A percentile compares a stretch with the other conserved stretches of the same genome.
These are phyloP conservation scores for Haematococcus lacustris DNA, from an alignment of 139 green algal species.

Conservation along the genomic window DNA sequence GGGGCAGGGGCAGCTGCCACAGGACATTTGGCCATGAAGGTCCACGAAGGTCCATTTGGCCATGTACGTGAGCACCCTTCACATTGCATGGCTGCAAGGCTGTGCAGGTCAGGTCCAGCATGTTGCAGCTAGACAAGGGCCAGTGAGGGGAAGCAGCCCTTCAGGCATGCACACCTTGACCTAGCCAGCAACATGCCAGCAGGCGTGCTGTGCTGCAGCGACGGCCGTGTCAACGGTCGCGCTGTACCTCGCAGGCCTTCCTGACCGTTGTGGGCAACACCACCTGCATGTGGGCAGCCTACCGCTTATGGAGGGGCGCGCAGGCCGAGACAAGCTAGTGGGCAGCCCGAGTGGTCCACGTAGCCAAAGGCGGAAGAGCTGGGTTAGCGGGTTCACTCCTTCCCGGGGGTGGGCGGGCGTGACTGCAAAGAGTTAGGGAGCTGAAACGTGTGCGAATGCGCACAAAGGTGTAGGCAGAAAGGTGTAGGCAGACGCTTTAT, in stretches of 20 bases:
- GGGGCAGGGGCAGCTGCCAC: too few species aligned
- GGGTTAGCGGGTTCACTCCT: too few species aligned
- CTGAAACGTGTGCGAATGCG: too few species aligned
- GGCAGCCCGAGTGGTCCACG: background rate
- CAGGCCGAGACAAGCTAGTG: conserved; percentile 20
- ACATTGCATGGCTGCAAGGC: background rate
- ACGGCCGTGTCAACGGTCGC: conserved; percentile 21
- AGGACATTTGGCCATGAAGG: too few species aligned
- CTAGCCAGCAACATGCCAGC: too few species aligned
- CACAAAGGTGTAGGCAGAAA: too few species aligned
- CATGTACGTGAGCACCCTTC: background rate
- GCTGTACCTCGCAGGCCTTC: conserved; percentile 43
- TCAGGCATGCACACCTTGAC: background rate
- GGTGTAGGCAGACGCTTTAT: too few species aligned
- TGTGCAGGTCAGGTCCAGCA: background rate
- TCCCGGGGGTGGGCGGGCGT: too few species aligned
- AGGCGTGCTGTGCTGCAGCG: too few species aligned
- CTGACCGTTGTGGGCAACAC: conserved; percentile 75
- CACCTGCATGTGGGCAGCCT: conserved; percentile 71
- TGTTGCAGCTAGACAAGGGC: background rate
- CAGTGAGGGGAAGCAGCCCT: background rate
- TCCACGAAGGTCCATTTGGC: too few species aligned
- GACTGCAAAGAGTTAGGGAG: too few species aligned
- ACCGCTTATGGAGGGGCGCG: conserved; percentile 58
- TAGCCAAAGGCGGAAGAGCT: too few species aligned